Percentiles rank a stretch among this genome's conserved stretches.
Conservation (phyloP, 192 early-diverging fungal genomes). For the Coemansia sp. region DNA sequence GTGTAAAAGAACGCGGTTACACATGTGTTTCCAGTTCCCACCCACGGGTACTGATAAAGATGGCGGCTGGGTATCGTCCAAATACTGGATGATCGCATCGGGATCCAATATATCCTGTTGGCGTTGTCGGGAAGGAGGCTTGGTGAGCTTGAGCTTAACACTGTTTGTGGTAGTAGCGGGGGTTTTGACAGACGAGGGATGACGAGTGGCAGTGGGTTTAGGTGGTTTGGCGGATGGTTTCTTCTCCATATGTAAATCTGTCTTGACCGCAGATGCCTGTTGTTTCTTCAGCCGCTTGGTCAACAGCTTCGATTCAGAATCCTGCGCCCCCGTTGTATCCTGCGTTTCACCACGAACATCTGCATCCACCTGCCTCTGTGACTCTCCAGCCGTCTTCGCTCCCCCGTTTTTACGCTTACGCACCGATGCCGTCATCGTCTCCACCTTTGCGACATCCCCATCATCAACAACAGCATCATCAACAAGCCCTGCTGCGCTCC, state of each 20-base stretch:
- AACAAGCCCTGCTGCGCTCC: constrained; percentile 23
- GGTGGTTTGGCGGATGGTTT: no score
- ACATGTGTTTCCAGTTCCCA: constrained; percentile 31
- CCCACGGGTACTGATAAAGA: constrained; percentile 12
- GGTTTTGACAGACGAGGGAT: no score
- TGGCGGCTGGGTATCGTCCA: constrained; percentile 12
- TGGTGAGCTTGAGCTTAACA: no score
- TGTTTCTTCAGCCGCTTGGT: no score
- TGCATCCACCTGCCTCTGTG: background rate
- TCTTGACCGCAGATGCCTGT: no score
- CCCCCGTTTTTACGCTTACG: constrained; percentile 3
- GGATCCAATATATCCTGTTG: constrained; percentile 24
- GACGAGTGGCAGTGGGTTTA: no score
- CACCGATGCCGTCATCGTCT: background rate
- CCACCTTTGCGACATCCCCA: no score
- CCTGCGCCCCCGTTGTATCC: background rate
- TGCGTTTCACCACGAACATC: no score
- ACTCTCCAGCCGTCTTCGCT: background rate
- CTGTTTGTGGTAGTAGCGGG: background rate
- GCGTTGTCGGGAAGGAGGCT: background rate
- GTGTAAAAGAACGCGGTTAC: constrained; percentile 33
- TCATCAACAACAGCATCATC: no score
- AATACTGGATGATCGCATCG: constrained; percentile 18
- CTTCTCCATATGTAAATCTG: no score
- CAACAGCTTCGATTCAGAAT: no score